Evolutionary conservation across 1,139 yeast species (phyloP).

Genomic region (Pichiaceae sp.): DNA sequence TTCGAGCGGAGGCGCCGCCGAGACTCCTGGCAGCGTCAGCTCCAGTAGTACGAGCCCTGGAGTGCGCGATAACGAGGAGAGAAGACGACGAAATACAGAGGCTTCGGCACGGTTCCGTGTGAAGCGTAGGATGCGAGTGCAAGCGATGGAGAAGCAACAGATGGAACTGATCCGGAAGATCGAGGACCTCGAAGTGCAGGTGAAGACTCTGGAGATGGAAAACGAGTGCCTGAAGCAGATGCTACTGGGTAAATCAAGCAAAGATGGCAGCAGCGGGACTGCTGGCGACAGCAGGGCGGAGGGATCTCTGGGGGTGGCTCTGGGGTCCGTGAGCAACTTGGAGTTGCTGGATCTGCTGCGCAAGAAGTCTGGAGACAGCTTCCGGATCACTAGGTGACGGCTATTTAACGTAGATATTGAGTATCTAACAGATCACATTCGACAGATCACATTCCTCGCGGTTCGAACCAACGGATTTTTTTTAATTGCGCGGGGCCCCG

Average conservation of each 20-base stretch:
- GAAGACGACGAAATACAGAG: slow-evolving; percentile 52
- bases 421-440: too few species aligned
- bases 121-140: slow-evolving; percentile 52
- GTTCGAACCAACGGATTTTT: too few species aligned
- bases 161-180: slow-evolving; percentile 28
- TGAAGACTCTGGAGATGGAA: slow-evolving; percentile 59
- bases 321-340: slow-evolving; percentile 15
- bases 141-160: slow-evolving; percentile 46
- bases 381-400: slow-evolving; percentile 14
- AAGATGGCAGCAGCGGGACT: neutral
- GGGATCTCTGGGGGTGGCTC: neutral
- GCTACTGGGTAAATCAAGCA: slow-evolving; percentile 27
- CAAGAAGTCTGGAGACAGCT: slow-evolving; percentile 13
- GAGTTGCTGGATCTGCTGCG: slow-evolving; percentile 16
- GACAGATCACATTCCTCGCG: too few species aligned
- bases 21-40: too few species aligned
- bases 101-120: slow-evolving; percentile 57
- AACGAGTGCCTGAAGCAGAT: slow-evolving; percentile 69
- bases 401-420: too few species aligned
- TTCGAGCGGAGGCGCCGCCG: too few species aligned
- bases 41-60: too few species aligned
- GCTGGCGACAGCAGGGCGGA: neutral
- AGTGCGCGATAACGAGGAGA: too few species aligned
- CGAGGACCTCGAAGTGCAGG: slow-evolving; percentile 18
- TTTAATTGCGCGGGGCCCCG: too few species aligned